phyloP scores from a whole-genome alignment of 2,329 filamentous ascomycete species.

The Colletotrichum tamarilloi region DNA sequence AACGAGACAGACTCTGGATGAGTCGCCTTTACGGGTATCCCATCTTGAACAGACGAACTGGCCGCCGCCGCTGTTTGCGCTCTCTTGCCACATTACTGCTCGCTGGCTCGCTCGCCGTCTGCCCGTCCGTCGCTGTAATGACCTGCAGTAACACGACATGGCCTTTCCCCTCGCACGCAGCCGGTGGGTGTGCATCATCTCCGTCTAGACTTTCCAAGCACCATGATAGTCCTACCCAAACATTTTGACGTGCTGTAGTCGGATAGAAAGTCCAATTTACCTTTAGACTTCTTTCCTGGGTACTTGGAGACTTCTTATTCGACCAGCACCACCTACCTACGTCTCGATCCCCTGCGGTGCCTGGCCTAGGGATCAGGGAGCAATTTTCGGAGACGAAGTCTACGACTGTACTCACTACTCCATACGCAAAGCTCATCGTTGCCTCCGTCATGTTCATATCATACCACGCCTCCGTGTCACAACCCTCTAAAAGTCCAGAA shows the following conservation, averaged over 20 bases:
- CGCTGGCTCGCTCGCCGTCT: not conserved
- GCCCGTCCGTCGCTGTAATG: not conserved
- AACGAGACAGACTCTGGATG: not conserved
- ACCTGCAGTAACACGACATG: conserved; percentile 23
- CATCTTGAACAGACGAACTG: conserved; percentile 3
- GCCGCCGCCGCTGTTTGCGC: not conserved
- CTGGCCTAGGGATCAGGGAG: not conserved
- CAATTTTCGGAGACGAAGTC: not conserved
- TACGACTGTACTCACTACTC: not conserved
- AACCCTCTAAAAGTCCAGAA: conserved; percentile 4
- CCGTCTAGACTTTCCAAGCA: not conserved
- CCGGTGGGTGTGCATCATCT: not conserved
- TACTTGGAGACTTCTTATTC: not conserved
- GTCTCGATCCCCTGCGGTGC: not conserved
- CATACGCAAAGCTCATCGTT: not conserved
- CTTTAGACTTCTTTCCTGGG: too few species aligned
- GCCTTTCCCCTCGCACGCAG: not conserved
- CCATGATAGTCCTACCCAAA: not conserved
- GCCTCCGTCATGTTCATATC: not conserved
- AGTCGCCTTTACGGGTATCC: too few species aligned
- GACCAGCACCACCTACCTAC: not conserved
- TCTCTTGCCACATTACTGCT: not conserved
- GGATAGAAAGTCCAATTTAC: too few species aligned
- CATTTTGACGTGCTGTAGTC: not conserved
- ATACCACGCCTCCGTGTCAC: conserved; percentile 24